These are phyloP conservation scores for Tolypocladium capitatum DNA, from an alignment of 2,329 filamentous ascomycete species.

Conservation along the genomic window DNA sequence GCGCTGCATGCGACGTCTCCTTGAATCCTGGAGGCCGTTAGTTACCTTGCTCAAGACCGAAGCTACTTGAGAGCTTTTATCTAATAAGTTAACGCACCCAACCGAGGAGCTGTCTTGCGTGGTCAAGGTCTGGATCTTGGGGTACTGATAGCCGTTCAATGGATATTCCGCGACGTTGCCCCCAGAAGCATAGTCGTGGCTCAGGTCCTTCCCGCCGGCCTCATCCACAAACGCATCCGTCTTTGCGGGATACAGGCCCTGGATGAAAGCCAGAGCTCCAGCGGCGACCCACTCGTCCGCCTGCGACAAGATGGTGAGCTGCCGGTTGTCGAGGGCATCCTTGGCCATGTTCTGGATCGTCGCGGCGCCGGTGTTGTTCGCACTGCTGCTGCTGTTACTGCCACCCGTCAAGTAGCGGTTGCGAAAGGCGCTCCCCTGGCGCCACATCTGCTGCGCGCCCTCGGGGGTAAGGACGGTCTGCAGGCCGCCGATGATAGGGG, in stretches of 20 bases:
- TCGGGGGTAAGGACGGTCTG: constrained; percentile 31
- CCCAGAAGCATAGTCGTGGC: constrained; percentile 21
- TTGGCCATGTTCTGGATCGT: constrained; percentile 28
- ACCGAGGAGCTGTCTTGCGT: constrained; percentile 29
- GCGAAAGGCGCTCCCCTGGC: constrained; percentile 35
- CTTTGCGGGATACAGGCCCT: constrained; percentile 70
- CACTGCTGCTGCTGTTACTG: constrained; percentile 10
- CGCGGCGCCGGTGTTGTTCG: constrained; percentile 11
- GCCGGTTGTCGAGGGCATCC: constrained; percentile 33
- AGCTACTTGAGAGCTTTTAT: background rate
- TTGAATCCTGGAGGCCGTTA: constrained; percentile 17
- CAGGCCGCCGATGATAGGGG: constrained; percentile 21
- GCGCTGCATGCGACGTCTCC: constrained; percentile 24
- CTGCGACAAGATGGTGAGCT: constrained; percentile 29
- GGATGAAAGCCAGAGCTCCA: constrained; percentile 65
- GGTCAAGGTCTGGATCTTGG: constrained; percentile 46
- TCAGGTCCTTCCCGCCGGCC: constrained; percentile 22
- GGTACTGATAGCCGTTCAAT: constrained; percentile 68
- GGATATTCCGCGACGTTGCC: constrained; percentile 48
- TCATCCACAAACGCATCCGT: constrained; percentile 18
- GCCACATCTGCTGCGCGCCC: constrained; percentile 38
- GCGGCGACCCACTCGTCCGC: constrained; percentile 40
- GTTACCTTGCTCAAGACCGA: background rate
- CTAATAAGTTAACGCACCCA: constrained; percentile 22
- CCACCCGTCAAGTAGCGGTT: constrained; percentile 30